A percentile compares a stretch with the other conserved stretches of the same genome.
Evolutionary conservation across 78 protist genomes (phyloP).

Genomic region (Anaeramoeba flamelloides): DNA sequence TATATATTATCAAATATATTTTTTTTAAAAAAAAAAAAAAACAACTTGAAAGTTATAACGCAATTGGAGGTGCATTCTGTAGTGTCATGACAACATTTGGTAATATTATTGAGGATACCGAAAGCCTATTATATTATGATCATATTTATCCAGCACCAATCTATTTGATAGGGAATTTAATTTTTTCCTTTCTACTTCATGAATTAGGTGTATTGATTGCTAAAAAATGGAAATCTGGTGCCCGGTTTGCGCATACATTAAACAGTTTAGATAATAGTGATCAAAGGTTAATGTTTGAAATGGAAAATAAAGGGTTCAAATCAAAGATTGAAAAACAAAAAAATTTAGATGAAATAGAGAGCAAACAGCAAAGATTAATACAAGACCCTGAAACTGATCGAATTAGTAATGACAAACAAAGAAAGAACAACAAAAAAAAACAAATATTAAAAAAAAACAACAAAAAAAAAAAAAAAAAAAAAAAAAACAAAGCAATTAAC

Average conservation of each 20-base stretch:
- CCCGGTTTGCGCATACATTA: not conserved
- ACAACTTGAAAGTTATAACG: conserved; percentile 1
- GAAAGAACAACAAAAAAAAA: not conserved
- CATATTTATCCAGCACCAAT: not conserved
- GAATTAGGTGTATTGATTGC: not conserved
- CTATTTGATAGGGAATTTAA: not conserved
- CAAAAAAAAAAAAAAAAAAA: not conserved
- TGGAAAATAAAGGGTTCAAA: no score
- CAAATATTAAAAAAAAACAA: not conserved
- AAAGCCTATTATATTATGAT: not conserved
- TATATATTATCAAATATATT: no score
- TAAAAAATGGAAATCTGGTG: not conserved
- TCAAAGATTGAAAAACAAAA: not conserved
- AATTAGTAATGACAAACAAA: no score
- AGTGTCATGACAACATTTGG: not conserved
- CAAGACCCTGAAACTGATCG: no score
- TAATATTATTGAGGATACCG: not conserved
- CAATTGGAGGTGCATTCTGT: not conserved
- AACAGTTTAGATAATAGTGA: not conserved
- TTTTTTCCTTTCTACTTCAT: not conserved
- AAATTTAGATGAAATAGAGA: not conserved
- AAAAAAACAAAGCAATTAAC: not conserved
- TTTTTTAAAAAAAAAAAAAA: no score
- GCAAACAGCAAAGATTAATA: not conserved
- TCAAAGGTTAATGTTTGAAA: not conserved